These are phyloP conservation scores for Dendrobium chrysotoxum DNA, from an alignment of 106 monocot species.

Conservation along the genomic window DNA sequence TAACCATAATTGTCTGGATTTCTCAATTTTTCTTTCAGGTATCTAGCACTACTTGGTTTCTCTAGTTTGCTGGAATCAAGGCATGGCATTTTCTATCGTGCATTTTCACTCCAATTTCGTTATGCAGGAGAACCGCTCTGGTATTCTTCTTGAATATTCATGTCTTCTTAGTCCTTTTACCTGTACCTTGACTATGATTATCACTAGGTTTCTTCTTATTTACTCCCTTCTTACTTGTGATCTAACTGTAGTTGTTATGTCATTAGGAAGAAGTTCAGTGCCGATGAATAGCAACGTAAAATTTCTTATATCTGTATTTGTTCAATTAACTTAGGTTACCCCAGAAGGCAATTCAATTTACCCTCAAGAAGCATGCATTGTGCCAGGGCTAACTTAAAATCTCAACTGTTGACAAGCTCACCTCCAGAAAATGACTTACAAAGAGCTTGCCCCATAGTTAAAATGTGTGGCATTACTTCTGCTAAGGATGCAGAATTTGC, in stretches of 20 bases:
- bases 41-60: neutral
- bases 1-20: neutral
- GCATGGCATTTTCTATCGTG: neutral
- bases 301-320: neutral
- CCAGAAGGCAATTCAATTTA: constrained; percentile 1
- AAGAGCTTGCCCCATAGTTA: constrained; percentile 46
- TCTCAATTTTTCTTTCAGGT: neutral
- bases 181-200: neutral
- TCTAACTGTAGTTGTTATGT: neutral
- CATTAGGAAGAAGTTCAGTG: neutral
- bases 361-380: constrained; percentile 5
- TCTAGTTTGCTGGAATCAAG: neutral
- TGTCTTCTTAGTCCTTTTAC: neutral
- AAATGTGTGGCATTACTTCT: constrained; percentile 93
- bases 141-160: neutral
- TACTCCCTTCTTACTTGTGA: neutral
- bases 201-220: neutral
- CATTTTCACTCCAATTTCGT: neutral
- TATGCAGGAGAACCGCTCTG: neutral
- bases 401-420: constrained; percentile 11
- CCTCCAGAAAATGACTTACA: constrained; percentile 8
- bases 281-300: too few relatives aligned
- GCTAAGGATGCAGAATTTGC: constrained; percentile 73
- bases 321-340: neutral
- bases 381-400: constrained; percentile 5